A percentile compares a stretch with the other conserved stretches of the same genome.
Evolutionary conservation across 2,329 filamentous ascomycete genomes (phyloP).

Genomic region (Coleophoma cylindrospora): DNA sequence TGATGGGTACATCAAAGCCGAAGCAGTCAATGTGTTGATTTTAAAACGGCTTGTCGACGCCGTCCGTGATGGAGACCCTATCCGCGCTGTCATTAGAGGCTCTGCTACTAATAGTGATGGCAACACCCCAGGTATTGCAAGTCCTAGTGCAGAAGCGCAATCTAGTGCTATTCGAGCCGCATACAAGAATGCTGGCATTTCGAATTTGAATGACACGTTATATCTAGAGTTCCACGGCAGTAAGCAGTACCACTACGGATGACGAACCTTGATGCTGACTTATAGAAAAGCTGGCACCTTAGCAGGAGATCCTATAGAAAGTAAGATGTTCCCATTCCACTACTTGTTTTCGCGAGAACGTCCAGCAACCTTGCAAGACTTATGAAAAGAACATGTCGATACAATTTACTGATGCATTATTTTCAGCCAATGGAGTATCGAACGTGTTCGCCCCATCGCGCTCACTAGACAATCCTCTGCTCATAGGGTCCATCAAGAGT

Average conservation of each 20-base stretch:
- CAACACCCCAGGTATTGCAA: constrained; percentile 47
- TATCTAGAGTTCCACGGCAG: constrained; percentile 24
- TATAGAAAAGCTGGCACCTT: background rate
- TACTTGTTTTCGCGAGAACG: too few relatives aligned
- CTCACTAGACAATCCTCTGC: background rate
- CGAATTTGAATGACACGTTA: constrained; percentile 18
- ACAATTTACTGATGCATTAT: too few relatives aligned
- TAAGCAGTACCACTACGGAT: too few relatives aligned
- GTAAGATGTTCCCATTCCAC: too few relatives aligned
- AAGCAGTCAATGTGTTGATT: constrained; percentile 51
- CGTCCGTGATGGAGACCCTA: constrained; percentile 49
- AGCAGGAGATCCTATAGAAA: background rate
- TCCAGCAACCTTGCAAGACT: too few relatives aligned
- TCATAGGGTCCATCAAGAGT: constrained; percentile 20
- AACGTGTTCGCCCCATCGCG: background rate
- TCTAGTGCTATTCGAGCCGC: constrained; percentile 5
- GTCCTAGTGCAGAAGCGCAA: constrained; percentile 43
- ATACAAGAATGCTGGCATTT: constrained; percentile 1
- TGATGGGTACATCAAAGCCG: constrained; percentile 58
- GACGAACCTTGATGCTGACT: too few relatives aligned
- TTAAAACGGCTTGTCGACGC: constrained; percentile 55
- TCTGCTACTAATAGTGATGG: constrained; percentile 49
- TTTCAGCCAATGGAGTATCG: constrained; percentile 4
- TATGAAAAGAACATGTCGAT: too few relatives aligned
- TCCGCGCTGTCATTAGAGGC: constrained; percentile 48